Percentiles rank a stretch among this genome's conserved stretches.
Evolutionary conservation across 371 early-diverging fungal species (phyloP).

Genomic region (Paraphysoderma sedebokerense): DNA sequence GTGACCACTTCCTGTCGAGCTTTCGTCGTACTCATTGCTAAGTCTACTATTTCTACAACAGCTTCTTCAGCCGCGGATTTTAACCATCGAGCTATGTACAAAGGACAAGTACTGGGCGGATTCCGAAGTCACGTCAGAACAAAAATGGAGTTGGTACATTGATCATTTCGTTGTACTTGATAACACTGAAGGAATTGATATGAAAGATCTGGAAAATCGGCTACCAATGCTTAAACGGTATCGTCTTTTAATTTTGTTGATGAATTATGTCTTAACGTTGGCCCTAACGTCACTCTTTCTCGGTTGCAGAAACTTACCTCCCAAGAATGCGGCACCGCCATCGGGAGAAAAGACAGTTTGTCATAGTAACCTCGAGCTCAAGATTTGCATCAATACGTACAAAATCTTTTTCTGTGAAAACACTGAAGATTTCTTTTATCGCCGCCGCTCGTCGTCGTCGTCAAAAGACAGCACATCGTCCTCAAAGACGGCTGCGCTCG

Average conservation of each 20-base stretch:
- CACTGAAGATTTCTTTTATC: conserved; percentile 53
- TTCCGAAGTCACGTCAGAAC: no score
- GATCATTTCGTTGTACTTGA: no score
- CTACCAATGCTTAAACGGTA: background rate
- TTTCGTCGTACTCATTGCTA: no score
- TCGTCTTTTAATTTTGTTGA: conserved; percentile 45
- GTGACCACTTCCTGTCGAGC: no score
- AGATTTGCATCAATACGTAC: conserved; percentile 76
- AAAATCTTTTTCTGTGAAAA: conserved; percentile 63
- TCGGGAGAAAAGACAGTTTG: conserved; percentile 6
- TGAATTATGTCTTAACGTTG: conserved; percentile 11
- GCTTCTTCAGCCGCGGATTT: no score
- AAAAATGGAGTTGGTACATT: no score
- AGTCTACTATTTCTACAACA: no score
- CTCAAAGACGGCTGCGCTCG: no score
- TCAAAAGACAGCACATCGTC: no score
- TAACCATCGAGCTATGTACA: no score
- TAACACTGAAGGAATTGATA: background rate
- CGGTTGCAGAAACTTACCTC: background rate
- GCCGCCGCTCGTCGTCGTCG: no score
- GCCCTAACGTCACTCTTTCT: background rate
- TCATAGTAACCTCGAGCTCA: conserved; percentile 57
- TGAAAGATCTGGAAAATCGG: background rate
- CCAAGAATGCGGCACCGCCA: background rate
- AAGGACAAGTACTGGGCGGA: no score